Evolutionary conservation across 495 filamentous ascomycete genomes (phyloP), one percentile per base, ranked within the genome.

Genomic region (Xylaria acuta): DNA sequence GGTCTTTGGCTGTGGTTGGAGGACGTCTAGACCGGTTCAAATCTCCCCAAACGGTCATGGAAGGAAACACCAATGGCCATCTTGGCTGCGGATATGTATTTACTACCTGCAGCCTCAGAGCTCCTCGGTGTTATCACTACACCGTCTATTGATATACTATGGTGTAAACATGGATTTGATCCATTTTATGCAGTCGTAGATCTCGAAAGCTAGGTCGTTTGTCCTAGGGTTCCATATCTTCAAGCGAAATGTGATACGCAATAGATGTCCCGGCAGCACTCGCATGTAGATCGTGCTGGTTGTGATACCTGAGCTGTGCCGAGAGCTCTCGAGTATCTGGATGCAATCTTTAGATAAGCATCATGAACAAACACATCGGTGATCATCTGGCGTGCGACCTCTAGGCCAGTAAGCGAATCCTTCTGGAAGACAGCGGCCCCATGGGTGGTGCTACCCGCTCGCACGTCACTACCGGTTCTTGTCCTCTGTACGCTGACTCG

Each of bases 321-420:
- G 9, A 16, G 14, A 22, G 16, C 45, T 66, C 30, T 43, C 16
- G 18, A 51, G 20, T 53, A 51, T 18, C 32, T 34, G 20, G 16
- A 34, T 43, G 34, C 18, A 40, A 34, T 67, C 30, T 27, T 0
- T 20, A 27, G 25, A 22, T 9, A 58, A 45, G 18, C 16, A 22
- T 18, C 36, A 45, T 5, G n/a, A 5, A 22, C 27, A 67, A 67
- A 43, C 49, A 30, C 27, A 53, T 67, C 18, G 20, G 53, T 32
- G 38, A 16, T 56, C 32, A 62, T 69, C 67, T 12, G n/a, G 12
- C 56, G 30, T 69, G 54, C 5, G 25, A 62, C 66, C 18, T 60
- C 38, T 7, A 22, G 12, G 38, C 56, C 34, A 8, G 30, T 20
- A 16, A 49, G 11, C 41, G 30, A 69, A 49, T 69, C 3, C 54